These are phyloP conservation scores for Nakazawaea ernobii DNA, from an alignment of 805 yeast species.

Conservation along the genomic window DNA sequence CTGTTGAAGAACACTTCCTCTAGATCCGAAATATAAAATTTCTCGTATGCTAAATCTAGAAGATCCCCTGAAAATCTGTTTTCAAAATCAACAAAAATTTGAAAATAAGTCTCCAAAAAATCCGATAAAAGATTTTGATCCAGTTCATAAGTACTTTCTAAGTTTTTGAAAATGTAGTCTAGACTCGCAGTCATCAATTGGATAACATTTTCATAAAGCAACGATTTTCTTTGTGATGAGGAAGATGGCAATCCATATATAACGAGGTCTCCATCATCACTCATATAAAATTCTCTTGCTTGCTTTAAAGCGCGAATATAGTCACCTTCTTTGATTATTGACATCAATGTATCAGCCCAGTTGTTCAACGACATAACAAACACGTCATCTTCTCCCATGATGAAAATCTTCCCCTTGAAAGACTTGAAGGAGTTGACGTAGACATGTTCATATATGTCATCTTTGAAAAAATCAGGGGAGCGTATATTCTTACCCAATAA, in stretches of 20 bases:
- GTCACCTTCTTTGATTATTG: conserved; percentile 38
- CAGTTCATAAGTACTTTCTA: conserved; percentile 4
- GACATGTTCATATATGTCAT: conserved; percentile 6
- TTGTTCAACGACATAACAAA: conserved; percentile 53
- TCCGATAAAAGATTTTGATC: conserved; percentile 19
- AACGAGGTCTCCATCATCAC: conserved; percentile 39
- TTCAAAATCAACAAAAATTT: conserved; percentile 32
- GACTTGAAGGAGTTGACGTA: conserved; percentile 28
- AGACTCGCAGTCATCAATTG: conserved; percentile 52
- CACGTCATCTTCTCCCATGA: conserved; percentile 48
- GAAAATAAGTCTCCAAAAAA: conserved; percentile 33
- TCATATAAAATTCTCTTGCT: conserved; percentile 48
- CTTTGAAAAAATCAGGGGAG: background rate
- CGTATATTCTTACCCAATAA: conserved; percentile 33
- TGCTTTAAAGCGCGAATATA: conserved; percentile 52
- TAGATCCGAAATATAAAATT: conserved; percentile 28
- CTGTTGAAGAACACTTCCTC: conserved; percentile 40
- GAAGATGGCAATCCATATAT: conserved; percentile 53
- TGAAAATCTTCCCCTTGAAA: conserved; percentile 41
- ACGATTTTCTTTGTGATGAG: conserved; percentile 33
- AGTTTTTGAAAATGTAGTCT: conserved; percentile 31
- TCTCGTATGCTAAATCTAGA: conserved; percentile 41
- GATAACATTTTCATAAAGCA: conserved; percentile 49
- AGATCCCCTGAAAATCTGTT: conserved; percentile 24
- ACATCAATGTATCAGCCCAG: conserved; percentile 64